phyloP scores from a whole-genome alignment of 805 yeast genomes.

The Wickerhamiella kurtzmanii region DNA sequence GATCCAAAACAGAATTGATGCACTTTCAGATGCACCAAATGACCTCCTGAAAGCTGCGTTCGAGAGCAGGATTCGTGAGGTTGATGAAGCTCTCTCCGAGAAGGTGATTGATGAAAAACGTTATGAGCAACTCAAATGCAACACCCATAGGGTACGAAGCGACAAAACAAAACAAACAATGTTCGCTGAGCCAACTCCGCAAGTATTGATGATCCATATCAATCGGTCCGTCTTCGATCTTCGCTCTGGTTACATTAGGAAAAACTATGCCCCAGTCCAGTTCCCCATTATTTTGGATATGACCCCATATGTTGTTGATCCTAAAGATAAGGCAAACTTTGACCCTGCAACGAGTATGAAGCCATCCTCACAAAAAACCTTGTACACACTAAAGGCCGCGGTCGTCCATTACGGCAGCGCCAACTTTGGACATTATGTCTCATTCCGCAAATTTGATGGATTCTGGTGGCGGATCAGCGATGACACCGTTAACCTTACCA shows the following conservation, averaged over 20 bases:
- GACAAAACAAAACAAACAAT: constrained; percentile 74
- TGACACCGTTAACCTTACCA: constrained; percentile 68
- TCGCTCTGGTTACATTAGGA: constrained; percentile 64
- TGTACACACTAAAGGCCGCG: constrained; percentile 66
- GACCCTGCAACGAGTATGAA: constrained; percentile 72
- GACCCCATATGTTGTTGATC: constrained; percentile 54
- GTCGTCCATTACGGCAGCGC: constrained; percentile 92
- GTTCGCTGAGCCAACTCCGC: constrained; percentile 63
- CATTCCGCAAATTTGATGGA: constrained; percentile 67
- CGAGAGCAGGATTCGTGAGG: constrained; percentile 33
- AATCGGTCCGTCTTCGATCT: constrained; percentile 91
- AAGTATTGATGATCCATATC: constrained; percentile 59
- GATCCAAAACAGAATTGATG: constrained; percentile 16
- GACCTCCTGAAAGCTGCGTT: constrained; percentile 23
- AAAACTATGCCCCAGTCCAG: constrained; percentile 68
- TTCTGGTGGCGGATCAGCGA: constrained; percentile 95
- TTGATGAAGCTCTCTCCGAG: constrained; percentile 42
- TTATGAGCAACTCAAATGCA: constrained; percentile 58
- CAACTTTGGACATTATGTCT: constrained; percentile 93
- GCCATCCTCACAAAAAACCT: constrained; percentile 4
- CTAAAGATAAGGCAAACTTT: constrained; percentile 47
- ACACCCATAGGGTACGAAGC: constrained; percentile 58
- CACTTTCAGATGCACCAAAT: not conserved
- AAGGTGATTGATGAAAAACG: constrained; percentile 70
- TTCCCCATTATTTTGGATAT: constrained; percentile 62